Base-by-base conservation (phyloP, 257 asterid genomes). In the Marsdenia floribunda region DNA sequence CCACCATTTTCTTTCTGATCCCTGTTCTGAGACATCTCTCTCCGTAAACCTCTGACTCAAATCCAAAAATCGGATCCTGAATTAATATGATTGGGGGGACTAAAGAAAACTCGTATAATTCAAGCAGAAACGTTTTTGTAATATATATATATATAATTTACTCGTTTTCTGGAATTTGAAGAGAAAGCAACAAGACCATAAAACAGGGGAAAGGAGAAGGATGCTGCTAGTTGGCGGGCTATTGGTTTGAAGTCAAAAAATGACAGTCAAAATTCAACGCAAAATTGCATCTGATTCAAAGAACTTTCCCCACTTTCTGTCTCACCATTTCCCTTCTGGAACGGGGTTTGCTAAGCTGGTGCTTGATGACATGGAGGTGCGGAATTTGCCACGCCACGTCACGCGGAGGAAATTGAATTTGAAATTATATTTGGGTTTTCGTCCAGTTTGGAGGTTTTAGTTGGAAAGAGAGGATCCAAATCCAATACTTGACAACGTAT, bases 1-100 rank as follows among this genome's bases (percentile, higher is more conserved):
- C 71, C 63, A 63, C 79, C 68, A 54, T 40, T 74, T 71, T 83
- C 80, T 71, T 80, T 83, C 70, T 75, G 64, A 11, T 38, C 74
- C 33, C 16, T 71, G 49, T 42, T 33, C 24, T 52, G 19, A 71
- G 64, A 71, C 44, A 37, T 52, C 63, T 57, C 16, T 50, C 15
- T 49, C 22, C 42, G 40, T 13, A 35, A 22, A 21, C 69, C 46
- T 38, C 33, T 66, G 15, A 22, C 33, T 16, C 47, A 49, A 70
- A 70, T 9, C 50, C 12, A 71, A 70, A 71, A 19, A 26, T 33
- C 52, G 26, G 65, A 50, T 26, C 60, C 10, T 33, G 29, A 52
- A 71, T 9, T 70, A 52, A 33, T 19, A 35, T 3, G 21, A 26
- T 29, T 29, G 35, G 15, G 19, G 8, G 7, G 10, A 18, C 16